phyloP scores from a whole-genome alignment of 345 rosid species.

The Euclidium syriacum region DNA sequence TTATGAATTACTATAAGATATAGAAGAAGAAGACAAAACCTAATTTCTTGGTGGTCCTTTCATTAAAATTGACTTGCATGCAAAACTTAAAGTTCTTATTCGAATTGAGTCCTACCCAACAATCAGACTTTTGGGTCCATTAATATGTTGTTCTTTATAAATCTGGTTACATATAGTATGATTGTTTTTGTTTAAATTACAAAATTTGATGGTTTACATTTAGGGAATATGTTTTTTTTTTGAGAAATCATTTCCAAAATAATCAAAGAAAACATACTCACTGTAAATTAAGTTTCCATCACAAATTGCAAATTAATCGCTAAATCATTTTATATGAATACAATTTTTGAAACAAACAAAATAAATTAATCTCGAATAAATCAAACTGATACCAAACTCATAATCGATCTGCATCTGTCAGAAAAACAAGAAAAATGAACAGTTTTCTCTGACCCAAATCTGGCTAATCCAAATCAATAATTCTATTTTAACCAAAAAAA shows the following conservation, averaged over 20 bases:
- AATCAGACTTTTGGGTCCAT: constrained; percentile 17
- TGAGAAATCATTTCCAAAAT: background rate
- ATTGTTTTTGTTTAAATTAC: background rate
- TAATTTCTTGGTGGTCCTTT: constrained; percentile 28
- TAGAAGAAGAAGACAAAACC: constrained; percentile 16
- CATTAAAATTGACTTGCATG: constrained; percentile 22
- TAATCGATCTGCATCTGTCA: background rate
- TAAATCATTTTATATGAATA: background rate
- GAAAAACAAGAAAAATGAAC: background rate
- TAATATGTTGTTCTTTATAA: background rate
- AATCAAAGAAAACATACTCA: too few species aligned
- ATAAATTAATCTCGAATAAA: background rate
- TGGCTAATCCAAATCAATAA: background rate
- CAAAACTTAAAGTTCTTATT: constrained; percentile 16
- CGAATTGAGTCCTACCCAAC: constrained; percentile 19
- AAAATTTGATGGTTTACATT: background rate
- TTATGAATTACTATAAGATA: background rate
- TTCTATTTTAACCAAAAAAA: too few species aligned
- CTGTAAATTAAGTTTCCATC: too few species aligned
- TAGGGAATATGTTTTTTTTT: background rate
- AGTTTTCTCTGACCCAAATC: background rate
- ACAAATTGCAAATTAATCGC: too few species aligned
- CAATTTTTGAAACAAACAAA: background rate
- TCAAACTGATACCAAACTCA: background rate
- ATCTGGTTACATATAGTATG: background rate